phyloP scores from a whole-genome alignment of 306 rosid genomes.

The Prosopis cineraria region DNA sequence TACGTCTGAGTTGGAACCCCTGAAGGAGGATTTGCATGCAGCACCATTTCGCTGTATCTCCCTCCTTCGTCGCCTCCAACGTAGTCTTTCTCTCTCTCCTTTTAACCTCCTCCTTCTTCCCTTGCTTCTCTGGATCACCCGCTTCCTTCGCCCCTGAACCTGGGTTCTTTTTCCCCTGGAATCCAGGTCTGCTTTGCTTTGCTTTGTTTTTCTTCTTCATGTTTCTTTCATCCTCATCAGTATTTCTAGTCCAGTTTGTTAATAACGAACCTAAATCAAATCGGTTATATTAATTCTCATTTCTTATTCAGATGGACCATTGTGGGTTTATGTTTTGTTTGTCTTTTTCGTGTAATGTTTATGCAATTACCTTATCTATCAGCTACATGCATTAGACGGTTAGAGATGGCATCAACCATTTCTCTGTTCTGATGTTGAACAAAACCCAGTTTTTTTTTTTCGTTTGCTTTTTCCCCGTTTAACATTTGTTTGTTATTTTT shows the following conservation, averaged over 20 bases:
- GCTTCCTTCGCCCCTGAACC: not conserved
- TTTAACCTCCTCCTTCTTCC: not conserved
- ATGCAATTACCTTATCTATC: not conserved
- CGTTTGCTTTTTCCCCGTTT: not conserved
- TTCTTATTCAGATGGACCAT: not conserved
- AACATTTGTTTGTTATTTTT: not conserved
- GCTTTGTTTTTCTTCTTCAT: not conserved
- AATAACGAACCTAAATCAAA: not conserved
- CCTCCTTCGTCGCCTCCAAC: slow-evolving; percentile 33
- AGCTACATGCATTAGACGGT: not conserved
- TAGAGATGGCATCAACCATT: not conserved
- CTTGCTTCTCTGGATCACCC: not conserved
- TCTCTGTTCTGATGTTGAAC: not conserved
- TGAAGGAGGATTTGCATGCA: slow-evolving; percentile 21
- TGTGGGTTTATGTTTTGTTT: too few species aligned
- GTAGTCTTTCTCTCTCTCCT: not conserved
- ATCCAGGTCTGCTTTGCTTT: slow-evolving; percentile 4
- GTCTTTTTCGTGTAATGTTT: not conserved
- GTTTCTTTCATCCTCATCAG: not conserved
- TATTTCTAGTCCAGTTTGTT: not conserved
- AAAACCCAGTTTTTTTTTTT: too few species aligned
- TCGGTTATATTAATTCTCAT: not conserved
- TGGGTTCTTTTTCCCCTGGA: not conserved
- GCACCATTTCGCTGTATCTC: slow-evolving; percentile 25
- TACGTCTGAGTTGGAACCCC: slow-evolving; percentile 25